These are phyloP conservation scores for Verbascum thapsus DNA, from an alignment of 257 asterid genomes.

Conservation along the genomic window DNA sequence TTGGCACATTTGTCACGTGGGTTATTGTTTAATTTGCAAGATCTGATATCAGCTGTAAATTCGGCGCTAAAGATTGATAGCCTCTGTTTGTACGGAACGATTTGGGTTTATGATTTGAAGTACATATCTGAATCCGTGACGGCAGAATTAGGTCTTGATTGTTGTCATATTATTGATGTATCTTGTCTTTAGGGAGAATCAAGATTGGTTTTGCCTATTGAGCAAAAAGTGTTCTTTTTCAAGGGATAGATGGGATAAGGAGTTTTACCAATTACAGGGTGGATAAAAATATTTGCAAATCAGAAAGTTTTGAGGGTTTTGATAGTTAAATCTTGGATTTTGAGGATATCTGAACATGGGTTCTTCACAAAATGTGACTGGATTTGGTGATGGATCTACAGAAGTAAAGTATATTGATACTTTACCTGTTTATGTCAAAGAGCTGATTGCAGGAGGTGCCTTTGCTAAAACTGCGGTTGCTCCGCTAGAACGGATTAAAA, in stretches of 20 bases:
- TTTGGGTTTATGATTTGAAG: conserved; percentile 22
- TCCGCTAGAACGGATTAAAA: conserved; percentile 86
- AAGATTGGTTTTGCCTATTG: conserved; percentile 52
- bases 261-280: conserved; percentile 73
- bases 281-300: conserved; percentile 59
- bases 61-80: too few relatives aligned
- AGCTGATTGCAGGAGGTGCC: conserved; percentile 94
- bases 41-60: too few relatives aligned
- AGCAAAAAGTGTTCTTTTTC: conserved; percentile 50
- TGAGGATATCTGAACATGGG: conserved; percentile 48
- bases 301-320: conserved; percentile 4
- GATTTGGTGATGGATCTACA: conserved; percentile 60
- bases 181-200: conserved; percentile 51
- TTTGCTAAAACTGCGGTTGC: conserved; percentile 92
- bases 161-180: conserved; percentile 64
- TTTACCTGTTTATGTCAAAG: conserved; percentile 85
- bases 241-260: conserved; percentile 89
- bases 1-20: conserved; percentile 19
- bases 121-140: conserved; percentile 34
- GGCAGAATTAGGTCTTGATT: conserved; percentile 23
- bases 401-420: conserved; percentile 55
- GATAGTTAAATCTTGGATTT: conserved; percentile 25
- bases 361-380: conserved; percentile 76
- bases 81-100: too few relatives aligned
- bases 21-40: conserved; percentile 11